Evolutionary conservation across 2,329 filamentous ascomycete genomes (phyloP), one percentile per base, ranked within the genome.

Genomic region (Alternaria burnsii): DNA sequence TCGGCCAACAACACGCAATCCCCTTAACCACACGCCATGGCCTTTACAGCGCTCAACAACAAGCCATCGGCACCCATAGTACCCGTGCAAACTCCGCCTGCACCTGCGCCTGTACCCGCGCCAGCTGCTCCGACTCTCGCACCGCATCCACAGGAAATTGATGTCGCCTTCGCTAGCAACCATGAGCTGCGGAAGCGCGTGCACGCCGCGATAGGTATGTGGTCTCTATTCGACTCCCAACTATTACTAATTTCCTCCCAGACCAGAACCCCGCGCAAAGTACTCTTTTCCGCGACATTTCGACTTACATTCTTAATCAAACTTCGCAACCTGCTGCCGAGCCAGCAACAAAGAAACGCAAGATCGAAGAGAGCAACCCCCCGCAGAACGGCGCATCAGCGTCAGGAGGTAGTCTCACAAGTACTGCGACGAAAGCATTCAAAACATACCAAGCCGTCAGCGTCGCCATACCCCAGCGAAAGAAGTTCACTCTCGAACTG

Each of bases 401-500:
- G 41, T 46, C 52, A n/a, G 59, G 66, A n/a, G 59, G 66, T 20
- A 69, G 60, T 22, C 63, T 78, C 32, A 58, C 62, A 9, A 76
- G 67, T 64, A 24, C 65, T 8, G 47, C 62, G 4, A 63, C 66
- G 30, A 71, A 71, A 34, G 70, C 77, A 22, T 77, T 72, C 68
- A 70, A 72, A 22, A 65, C 67, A 30, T 74, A 75, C 36, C 63
- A 71, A 57, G 87, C 88, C 66, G 79, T 88, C 55, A 88, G 86
- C 57, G 88, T 89, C 75, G 82, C 86, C 16, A 81, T 88, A 0
- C 88, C 88, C 3, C 85, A 87, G 67, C 80, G 88, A 54, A 90
- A 89, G 79, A 89, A 89, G 79, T 80, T 88, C 61, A 85, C 82
- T 48, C 79, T 90, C 28, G 84, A 88, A 71, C 73, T 89, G n/a